These are phyloP conservation scores for Geranium rotundifolium DNA, from an alignment of 345 rosid genomes.

Conservation along the genomic window DNA sequence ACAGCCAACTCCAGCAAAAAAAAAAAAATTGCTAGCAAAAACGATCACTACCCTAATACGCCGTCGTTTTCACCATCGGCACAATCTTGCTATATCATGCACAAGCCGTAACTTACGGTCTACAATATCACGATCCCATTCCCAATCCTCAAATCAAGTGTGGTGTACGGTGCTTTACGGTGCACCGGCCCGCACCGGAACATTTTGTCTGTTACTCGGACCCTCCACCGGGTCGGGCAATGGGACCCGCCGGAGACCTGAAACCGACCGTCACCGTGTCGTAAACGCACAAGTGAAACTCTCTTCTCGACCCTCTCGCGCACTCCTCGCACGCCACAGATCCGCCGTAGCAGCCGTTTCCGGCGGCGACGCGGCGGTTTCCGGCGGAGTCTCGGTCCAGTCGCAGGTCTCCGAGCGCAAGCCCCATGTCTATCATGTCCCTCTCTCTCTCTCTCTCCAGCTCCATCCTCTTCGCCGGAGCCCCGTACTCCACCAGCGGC, in stretches of 20 bases:
- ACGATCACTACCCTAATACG: no score
- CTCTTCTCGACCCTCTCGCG: slow-evolving; percentile 12
- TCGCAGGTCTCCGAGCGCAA: neutral
- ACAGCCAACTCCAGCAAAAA: neutral
- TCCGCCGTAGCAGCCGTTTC: neutral
- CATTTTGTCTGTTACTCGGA: neutral
- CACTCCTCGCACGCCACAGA: slow-evolving; percentile 28
- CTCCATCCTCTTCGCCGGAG: no score
- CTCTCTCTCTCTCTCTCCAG: neutral
- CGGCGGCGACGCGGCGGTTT: neutral
- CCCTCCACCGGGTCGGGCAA: slow-evolving; percentile 31
- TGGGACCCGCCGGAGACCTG: slow-evolving; percentile 36
- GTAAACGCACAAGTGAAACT: slow-evolving; percentile 35
- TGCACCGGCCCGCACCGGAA: neutral
- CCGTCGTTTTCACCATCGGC: no score
- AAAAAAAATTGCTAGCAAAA: neutral
- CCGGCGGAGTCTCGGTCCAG: neutral
- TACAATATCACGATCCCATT: no score
- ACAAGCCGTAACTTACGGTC: no score
- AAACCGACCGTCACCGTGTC: slow-evolving; percentile 33
- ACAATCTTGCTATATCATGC: no score
- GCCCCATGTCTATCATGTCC: neutral
- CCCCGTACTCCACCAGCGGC: no score
- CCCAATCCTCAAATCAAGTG: no score
- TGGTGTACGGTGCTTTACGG: neutral